Evolutionary conservation across 768 basidiomycete species (phyloP).

Genomic region (button mushroom (Agaricus bisporus)): DNA sequence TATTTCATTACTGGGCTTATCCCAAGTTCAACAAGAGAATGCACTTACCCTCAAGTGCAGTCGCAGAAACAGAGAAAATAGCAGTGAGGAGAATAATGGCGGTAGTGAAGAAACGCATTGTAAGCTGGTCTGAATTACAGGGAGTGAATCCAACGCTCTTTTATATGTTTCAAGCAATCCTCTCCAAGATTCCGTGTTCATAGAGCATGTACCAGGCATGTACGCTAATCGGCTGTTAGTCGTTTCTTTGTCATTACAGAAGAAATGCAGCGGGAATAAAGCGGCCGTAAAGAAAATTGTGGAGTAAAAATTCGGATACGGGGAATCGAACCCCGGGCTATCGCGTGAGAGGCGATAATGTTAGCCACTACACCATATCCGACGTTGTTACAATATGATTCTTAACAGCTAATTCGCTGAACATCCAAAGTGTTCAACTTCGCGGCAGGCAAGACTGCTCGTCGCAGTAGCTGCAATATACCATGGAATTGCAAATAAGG

Average conservation of each 20-base stretch:
- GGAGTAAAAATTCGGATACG: neutral
- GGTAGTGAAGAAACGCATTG: neutral
- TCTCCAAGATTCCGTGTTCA: neutral
- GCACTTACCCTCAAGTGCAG: neutral
- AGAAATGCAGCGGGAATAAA: neutral
- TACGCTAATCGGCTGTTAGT: neutral
- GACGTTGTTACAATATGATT: neutral
- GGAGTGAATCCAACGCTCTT: neutral
- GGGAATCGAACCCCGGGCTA: neutral
- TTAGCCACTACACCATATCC: slow-evolving; percentile 15
- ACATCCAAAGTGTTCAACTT: too few relatives aligned
- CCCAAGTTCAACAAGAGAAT: too few relatives aligned
- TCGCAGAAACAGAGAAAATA: neutral
- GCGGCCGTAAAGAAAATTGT: neutral
- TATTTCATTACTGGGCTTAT: neutral
- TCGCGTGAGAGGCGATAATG: slow-evolving; percentile 14
- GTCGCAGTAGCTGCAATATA: too few relatives aligned
- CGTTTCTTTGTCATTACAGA: neutral
- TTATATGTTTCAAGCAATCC: neutral
- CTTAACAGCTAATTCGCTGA: too few relatives aligned
- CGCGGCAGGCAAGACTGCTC: too few relatives aligned
- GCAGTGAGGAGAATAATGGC: neutral
- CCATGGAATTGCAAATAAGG: too few relatives aligned
- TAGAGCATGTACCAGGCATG: neutral
- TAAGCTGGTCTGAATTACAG: neutral